Evolutionary conservation across 768 basidiomycete species (phyloP).

Genomic region (Flagelloscypha sp.): DNA sequence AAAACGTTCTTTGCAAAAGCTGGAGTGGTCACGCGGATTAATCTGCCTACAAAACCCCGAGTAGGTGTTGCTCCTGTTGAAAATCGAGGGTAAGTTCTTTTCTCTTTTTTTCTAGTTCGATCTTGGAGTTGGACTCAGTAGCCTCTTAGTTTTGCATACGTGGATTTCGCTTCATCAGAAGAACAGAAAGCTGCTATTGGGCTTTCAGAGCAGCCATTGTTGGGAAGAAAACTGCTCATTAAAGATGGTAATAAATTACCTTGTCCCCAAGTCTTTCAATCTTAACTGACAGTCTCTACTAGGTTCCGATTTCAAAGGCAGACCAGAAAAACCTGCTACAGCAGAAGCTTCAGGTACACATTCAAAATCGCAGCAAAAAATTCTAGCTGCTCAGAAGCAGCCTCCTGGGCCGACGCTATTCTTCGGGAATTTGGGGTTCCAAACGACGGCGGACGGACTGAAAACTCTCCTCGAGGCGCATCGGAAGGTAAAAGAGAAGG

Average conservation of each 20-base stretch:
- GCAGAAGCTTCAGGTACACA: constrained; percentile 19
- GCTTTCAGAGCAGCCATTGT: constrained; percentile 70
- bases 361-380: constrained; percentile 71
- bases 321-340: constrained; percentile 42
- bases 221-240: constrained; percentile 84
- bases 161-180: constrained; percentile 80
- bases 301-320: constrained; percentile 72
- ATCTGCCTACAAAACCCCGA: constrained; percentile 75
- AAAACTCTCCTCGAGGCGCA: constrained; percentile 68
- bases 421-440: constrained; percentile 88
- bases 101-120: constrained; percentile 3
- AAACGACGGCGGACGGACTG: constrained; percentile 74
- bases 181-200: constrained; percentile 69
- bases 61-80: constrained; percentile 48
- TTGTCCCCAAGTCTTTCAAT: constrained; percentile 6
- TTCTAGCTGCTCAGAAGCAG: constrained; percentile 72
- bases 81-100: constrained; percentile 65
- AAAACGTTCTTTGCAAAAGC: constrained; percentile 59
- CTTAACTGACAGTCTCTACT: constrained; percentile 3
- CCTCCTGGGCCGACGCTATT: constrained; percentile 81
- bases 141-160: constrained; percentile 78
- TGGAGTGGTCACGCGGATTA: constrained; percentile 70
- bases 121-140: constrained; percentile 1
- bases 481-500: constrained; percentile 27
- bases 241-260: constrained; percentile 70